Conservation (phyloP, 192 early-diverging fungal species). For the Lobulomyces angularis region DNA sequence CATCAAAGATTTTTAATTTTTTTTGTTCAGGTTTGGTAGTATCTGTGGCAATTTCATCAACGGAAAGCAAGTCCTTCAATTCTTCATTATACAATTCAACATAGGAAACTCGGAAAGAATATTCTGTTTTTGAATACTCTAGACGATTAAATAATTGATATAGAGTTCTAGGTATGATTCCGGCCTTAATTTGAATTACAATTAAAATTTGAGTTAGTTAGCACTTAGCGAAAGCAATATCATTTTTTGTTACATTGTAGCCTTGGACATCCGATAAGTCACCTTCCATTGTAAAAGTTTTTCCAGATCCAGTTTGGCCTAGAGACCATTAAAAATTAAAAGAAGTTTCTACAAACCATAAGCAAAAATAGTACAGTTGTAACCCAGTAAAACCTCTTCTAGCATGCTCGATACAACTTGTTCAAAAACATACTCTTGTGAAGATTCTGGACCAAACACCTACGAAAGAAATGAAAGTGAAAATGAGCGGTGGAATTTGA, state of each 20-base stretch:
- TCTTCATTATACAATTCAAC: slow-evolving; percentile 96
- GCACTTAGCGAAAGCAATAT: background rate
- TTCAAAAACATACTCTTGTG: slow-evolving; percentile 69
- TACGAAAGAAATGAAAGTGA: too few relatives aligned
- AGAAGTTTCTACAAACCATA: slow-evolving; percentile 28
- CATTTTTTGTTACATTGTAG: slow-evolving; percentile 9
- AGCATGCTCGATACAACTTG: slow-evolving; percentile 71
- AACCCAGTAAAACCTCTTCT: slow-evolving; percentile 52
- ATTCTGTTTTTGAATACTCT: slow-evolving; percentile 57
- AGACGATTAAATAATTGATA: slow-evolving; percentile 64
- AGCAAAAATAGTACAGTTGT: slow-evolving; percentile 73
- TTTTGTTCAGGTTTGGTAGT: slow-evolving; percentile 14
- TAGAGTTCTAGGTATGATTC: slow-evolving; percentile 83
- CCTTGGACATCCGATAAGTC: slow-evolving; percentile 45
- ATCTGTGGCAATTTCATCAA: slow-evolving; percentile 32
- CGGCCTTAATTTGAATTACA: slow-evolving; percentile 51
- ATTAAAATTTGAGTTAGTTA: slow-evolving; percentile 5
- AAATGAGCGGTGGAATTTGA: too few relatives aligned
- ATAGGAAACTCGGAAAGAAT: slow-evolving; percentile 71
- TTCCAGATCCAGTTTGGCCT: slow-evolving; percentile 82
- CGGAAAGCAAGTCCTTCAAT: slow-evolving; percentile 72
- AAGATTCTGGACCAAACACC: slow-evolving; percentile 63
- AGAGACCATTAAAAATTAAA: slow-evolving; percentile 19
- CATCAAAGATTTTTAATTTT: slow-evolving; percentile 62
- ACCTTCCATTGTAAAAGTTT: slow-evolving; percentile 95